Base-by-base conservation (phyloP, 768 basidiomycete genomes). In the Phanerodontia chrysosporium region DNA sequence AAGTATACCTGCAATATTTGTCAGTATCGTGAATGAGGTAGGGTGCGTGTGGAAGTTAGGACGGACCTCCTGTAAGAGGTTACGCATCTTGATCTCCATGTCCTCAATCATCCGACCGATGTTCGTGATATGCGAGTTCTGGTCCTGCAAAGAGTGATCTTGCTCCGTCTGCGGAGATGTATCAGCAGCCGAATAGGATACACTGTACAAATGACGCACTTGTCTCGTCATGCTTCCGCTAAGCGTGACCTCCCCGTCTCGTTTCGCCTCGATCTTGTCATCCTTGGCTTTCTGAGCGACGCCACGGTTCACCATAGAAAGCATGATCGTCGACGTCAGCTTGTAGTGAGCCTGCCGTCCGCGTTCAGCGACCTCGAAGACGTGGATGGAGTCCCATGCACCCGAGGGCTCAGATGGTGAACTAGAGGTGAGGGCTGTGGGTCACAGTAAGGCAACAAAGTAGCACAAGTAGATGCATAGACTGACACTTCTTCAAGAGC, bases 61-160 rank as follows among this genome's bases (percentile, higher is more conserved):
- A 21, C 76, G 48, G 59, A 85, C 92, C 78, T 95, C 92, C 73
- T 93, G 90, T 49, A 99, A 78, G 57, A 94, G 76, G 73, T 97
- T 97, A 39, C 97, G 83, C 93, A 98, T 95, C 78, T 98, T 98
- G 72, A 95, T 93, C 75, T 99, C 97, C 92, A 96, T 95, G 63
- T 98, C 97, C 73, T 99, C 97, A 62, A 99, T 87, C 87, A 98
- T 89, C 64, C 82, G 83, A 4, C 97, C 97, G n/a, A 89, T 87
- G 73, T 98, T 98, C 45, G 85, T 83, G 59, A 99, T 89, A 74
- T 99, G 97, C 44, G 91, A 88, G 22, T 87, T 82, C 44, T 81
- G 70, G 64, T 91, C 90, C 35, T 90, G 86, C 53, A 97, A 68
- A 25, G 92, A 84, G 74, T 82, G 89, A 70, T 96, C 95, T 72